A percentile compares a stretch with the other conserved stretches of the same genome.
Evolutionary conservation across 495 filamentous ascomycete species (phyloP).

Genomic region (Aspergillus diversus): DNA sequence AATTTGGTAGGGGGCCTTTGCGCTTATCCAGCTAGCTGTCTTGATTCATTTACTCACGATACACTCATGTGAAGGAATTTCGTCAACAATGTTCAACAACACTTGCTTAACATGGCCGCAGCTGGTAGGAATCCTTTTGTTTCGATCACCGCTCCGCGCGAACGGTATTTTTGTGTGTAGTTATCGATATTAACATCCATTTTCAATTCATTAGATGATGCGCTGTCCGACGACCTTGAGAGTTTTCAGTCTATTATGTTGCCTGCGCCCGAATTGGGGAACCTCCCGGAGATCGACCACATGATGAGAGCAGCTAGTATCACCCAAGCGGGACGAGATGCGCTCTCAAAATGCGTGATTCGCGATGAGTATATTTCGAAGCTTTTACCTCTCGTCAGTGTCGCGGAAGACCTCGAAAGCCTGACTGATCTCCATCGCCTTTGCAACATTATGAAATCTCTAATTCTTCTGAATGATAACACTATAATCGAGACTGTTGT

Average conservation of each 20-base stretch:
- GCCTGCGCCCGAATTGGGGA: constrained; percentile 75
- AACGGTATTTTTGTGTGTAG: constrained; percentile 17
- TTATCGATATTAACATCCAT: background rate
- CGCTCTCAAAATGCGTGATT: constrained; percentile 86
- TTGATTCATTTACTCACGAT: constrained; percentile 22
- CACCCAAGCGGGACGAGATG: constrained; percentile 77
- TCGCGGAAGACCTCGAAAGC: constrained; percentile 90
- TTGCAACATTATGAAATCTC: constrained; percentile 97
- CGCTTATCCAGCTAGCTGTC: constrained; percentile 8
- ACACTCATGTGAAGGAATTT: constrained; percentile 73
- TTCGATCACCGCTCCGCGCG: background rate
- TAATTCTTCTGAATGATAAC: constrained; percentile 93
- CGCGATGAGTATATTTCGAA: constrained; percentile 84
- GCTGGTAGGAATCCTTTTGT: constrained; percentile 44
- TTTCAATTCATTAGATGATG: constrained; percentile 65
- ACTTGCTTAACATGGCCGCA: constrained; percentile 55
- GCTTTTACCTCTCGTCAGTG: constrained; percentile 78
- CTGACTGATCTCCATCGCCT: constrained; percentile 82
- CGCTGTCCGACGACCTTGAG: constrained; percentile 88
- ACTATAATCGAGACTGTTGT: constrained; percentile 92
- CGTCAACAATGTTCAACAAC: constrained; percentile 80
- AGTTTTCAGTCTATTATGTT: constrained; percentile 68
- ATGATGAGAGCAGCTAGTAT: constrained; percentile 75
- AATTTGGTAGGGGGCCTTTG: constrained; percentile 70
- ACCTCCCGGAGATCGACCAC: constrained; percentile 80